Evolutionary conservation across 2,329 filamentous ascomycete genomes (phyloP).

Genomic region (Colletotrichum eremochloae): DNA sequence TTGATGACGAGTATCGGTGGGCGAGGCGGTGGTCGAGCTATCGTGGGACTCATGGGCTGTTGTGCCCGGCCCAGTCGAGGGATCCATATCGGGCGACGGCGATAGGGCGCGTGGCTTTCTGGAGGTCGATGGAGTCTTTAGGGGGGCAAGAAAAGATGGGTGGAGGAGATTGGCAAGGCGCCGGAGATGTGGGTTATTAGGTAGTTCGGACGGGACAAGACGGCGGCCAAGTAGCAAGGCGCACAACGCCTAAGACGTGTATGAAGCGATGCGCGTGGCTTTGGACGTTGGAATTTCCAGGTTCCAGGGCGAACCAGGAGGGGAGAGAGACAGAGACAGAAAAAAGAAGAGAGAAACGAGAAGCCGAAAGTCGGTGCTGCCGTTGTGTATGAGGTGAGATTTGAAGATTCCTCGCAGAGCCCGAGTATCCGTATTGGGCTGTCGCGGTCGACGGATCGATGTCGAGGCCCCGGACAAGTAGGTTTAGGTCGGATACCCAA

Average conservation of each 20-base stretch:
- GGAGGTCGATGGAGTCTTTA: slow-evolving; percentile 24
- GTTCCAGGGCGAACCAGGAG: too few relatives aligned
- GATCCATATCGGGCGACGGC: slow-evolving; percentile 58
- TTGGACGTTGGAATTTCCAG: slow-evolving; percentile 19
- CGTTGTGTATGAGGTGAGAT: slow-evolving; percentile 2
- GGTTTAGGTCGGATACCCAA: neutral
- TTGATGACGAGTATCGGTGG: slow-evolving; percentile 63
- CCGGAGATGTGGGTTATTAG: slow-evolving; percentile 40
- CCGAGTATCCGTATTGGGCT: slow-evolving; percentile 14
- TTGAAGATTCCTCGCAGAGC: slow-evolving; percentile 16
- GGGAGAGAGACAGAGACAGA: neutral
- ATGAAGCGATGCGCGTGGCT: slow-evolving; percentile 13
- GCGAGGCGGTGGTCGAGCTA: slow-evolving; percentile 58
- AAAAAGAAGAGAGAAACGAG: neutral
- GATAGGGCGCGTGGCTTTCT: slow-evolving; percentile 33
- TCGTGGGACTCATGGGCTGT: slow-evolving; percentile 53
- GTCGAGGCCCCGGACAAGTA: neutral
- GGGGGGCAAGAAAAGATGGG: slow-evolving; percentile 7
- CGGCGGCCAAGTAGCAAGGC: slow-evolving; percentile 15
- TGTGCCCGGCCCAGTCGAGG: slow-evolving; percentile 51
- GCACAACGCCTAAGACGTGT: slow-evolving; percentile 9
- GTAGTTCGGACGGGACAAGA: neutral
- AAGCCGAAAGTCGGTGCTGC: neutral
- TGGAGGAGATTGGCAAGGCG: slow-evolving; percentile 29
- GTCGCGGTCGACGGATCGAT: neutral